phyloP scores from a whole-genome alignment of 1,284 basidiomycete species.

The Apiotrichum sp. region DNA sequence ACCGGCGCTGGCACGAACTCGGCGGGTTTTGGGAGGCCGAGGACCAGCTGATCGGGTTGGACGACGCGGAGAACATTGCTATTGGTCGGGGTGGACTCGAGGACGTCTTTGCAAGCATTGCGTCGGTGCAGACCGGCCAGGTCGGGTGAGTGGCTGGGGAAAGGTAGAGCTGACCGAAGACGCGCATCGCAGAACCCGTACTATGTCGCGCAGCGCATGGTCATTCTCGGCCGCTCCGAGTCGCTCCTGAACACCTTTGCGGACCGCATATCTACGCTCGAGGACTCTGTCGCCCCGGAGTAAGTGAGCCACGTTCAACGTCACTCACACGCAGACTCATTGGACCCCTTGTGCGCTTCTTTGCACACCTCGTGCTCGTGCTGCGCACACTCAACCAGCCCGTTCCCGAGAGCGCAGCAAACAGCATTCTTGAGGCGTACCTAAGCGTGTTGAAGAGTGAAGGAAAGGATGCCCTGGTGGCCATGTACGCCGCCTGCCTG shows the following conservation, averaged over 20 bases:
- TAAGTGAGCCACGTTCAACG: conserved; percentile 48
- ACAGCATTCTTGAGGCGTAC: conserved; percentile 82
- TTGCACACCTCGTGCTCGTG: conserved; percentile 89
- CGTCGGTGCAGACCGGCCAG: conserved; percentile 26
- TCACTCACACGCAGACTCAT: conserved; percentile 12
- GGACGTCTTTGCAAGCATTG: conserved; percentile 42
- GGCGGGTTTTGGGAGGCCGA: conserved; percentile 47
- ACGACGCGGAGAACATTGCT: conserved; percentile 32
- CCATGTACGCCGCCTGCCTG: conserved; percentile 85
- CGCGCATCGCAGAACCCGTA: conserved; percentile 72
- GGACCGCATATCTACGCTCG: conserved; percentile 50
- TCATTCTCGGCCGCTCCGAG: conserved; percentile 71
- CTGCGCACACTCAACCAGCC: conserved; percentile 71
- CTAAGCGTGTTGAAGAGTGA: conserved; percentile 77
- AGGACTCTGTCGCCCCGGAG: conserved; percentile 54
- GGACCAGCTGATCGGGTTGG: conserved; percentile 21
- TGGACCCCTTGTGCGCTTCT: conserved; percentile 65
- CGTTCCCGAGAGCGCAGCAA: conserved; percentile 66
- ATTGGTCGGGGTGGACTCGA: conserved; percentile 33
- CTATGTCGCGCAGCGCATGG: conserved; percentile 60
- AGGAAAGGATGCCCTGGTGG: conserved; percentile 79
- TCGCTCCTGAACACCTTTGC: conserved; percentile 69
- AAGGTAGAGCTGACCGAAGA: conserved; percentile 7
- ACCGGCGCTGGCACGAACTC: conserved; percentile 38
- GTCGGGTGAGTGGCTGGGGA: conserved; percentile 32